phyloP scores from a whole-genome alignment of 495 filamentous ascomycete genomes.

The Aspergillus mulundensis region DNA sequence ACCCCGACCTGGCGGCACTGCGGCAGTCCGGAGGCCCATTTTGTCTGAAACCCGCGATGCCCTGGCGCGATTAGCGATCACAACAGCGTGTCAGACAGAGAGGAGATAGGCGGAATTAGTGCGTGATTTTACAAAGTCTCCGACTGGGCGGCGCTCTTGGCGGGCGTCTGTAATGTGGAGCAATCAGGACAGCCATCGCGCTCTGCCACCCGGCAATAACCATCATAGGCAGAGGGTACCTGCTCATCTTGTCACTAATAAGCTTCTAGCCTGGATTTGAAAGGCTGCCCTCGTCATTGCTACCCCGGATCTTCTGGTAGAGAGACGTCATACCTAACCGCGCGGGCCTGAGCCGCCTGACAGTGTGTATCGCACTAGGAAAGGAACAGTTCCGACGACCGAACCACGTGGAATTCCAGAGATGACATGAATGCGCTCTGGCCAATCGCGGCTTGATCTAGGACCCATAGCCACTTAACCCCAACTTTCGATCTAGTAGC shows the following conservation, averaged over 20 bases:
- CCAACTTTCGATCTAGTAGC: conserved; percentile 20
- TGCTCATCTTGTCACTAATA: conserved; percentile 11
- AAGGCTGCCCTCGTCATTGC: not conserved
- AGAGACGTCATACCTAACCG: conserved; percentile 2
- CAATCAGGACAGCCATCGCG: not conserved
- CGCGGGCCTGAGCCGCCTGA: not conserved
- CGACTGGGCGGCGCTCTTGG: conserved; percentile 14
- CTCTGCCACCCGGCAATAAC: not conserved
- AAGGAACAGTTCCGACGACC: conserved; percentile 9
- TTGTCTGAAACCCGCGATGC: not conserved
- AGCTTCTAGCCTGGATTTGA: conserved; percentile 4
- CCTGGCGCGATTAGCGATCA: conserved; percentile 10
- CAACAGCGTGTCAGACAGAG: not conserved
- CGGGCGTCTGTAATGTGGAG: conserved; percentile 9
- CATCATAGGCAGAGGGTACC: not conserved
- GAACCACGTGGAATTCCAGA: conserved; percentile 22
- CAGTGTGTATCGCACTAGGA: not conserved
- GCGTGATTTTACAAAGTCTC: conserved; percentile 12
- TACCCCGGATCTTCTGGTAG: not conserved
- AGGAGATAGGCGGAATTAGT: not conserved
- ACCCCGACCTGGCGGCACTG: not conserved
- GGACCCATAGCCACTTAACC: conserved; percentile 13
- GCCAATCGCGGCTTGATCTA: conserved; percentile 18
- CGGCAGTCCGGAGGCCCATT: not conserved
- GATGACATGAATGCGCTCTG: conserved; percentile 4